Evolutionary conservation across 2,329 filamentous ascomycete species (phyloP).

Genomic region (Cordyceps tenuipes): DNA sequence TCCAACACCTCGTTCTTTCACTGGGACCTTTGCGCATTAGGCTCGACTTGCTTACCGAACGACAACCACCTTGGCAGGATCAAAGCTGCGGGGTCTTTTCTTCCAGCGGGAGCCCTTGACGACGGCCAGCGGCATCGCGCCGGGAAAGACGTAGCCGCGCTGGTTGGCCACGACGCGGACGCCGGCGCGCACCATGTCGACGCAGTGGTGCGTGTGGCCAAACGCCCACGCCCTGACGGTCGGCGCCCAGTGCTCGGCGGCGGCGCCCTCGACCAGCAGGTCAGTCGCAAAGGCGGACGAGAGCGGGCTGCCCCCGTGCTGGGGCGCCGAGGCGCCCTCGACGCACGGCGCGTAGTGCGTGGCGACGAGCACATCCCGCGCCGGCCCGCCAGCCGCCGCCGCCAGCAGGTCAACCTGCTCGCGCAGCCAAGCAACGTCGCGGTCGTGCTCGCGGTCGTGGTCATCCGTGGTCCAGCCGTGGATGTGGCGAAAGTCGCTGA

Average conservation of each 20-base stretch:
- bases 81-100: background rate
- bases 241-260: background rate
- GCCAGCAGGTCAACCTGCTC: no score
- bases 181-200: background rate
- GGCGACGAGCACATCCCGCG: no score
- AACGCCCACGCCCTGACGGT: background rate
- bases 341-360: no score
- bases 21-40: no score
- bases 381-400: no score
- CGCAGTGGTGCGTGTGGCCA: background rate
- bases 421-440: no score
- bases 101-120: background rate
- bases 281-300: background rate
- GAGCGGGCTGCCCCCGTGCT: background rate
- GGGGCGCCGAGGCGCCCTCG: conserved; percentile 21
- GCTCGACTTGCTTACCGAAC: background rate
- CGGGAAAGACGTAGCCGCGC: background rate
- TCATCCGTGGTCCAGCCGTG: no score
- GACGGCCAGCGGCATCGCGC: background rate
- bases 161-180: background rate
- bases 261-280: background rate
- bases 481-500: no score
- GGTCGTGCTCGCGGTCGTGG: no score
- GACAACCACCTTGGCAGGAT: background rate
- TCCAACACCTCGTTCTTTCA: background rate